A percentile compares a stretch with the other conserved stretches of the same genome.
Evolutionary conservation across 2,329 filamentous ascomycete genomes (phyloP).

Genomic region (Clathrospora elynae): DNA sequence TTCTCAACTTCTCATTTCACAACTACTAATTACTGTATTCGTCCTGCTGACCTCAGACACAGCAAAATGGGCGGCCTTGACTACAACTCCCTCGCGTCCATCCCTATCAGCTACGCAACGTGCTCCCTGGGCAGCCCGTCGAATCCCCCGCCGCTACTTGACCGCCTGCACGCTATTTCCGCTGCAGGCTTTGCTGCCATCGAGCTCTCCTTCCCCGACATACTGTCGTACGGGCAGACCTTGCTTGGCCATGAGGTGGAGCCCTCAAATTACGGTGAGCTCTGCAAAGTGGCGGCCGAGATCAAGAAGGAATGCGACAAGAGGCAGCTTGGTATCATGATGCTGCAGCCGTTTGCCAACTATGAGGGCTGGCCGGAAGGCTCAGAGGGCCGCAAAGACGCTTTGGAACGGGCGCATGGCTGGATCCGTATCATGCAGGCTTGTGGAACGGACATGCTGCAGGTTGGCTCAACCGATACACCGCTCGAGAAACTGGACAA

Average conservation of each 20-base stretch:
- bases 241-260: constrained; percentile 58
- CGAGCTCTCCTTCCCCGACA: constrained; percentile 76
- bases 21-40: neutral
- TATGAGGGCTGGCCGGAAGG: constrained; percentile 74
- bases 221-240: constrained; percentile 65
- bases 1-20: neutral
- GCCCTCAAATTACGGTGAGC: constrained; percentile 63
- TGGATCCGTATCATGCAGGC: constrained; percentile 76
- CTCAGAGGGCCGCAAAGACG: constrained; percentile 63
- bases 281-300: constrained; percentile 60
- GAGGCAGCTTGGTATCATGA: constrained; percentile 65
- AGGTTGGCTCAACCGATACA: constrained; percentile 68
- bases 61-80: constrained; percentile 43
- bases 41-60: neutral
- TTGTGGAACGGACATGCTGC: constrained; percentile 71
- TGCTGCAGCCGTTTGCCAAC: constrained; percentile 76
- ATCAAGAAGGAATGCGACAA: constrained; percentile 62
- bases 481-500: constrained; percentile 59
- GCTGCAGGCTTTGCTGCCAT: constrained; percentile 69
- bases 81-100: constrained; percentile 42
- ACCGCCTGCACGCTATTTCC: constrained; percentile 67
- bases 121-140: constrained; percentile 59
- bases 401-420: constrained; percentile 65
- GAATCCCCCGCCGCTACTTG: constrained; percentile 57
- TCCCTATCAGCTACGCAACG: constrained; percentile 61